These are phyloP conservation scores for Ceriops tagal DNA, from an alignment of 345 rosid species.

Conservation along the genomic window DNA sequence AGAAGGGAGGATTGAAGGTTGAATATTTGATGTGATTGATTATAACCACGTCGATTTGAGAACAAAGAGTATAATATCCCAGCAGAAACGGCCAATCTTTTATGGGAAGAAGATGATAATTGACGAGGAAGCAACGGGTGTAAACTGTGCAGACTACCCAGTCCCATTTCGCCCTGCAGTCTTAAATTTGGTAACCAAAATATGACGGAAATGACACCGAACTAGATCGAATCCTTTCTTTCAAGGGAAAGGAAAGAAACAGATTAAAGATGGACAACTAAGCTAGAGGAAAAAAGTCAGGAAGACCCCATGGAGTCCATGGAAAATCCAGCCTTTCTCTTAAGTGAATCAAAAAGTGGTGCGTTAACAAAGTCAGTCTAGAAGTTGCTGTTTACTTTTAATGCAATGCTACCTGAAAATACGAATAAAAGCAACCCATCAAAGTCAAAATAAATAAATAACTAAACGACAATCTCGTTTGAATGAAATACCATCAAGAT, in stretches of 20 bases:
- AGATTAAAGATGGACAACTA: background rate
- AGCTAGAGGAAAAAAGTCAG: background rate
- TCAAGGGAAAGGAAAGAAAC: background rate
- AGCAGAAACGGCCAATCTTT: conserved; percentile 7
- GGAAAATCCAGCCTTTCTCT: conserved; percentile 3
- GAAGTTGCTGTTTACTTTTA: conserved; percentile 18
- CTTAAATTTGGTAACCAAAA: background rate
- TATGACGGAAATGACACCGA: background rate
- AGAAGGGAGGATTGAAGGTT: conserved; percentile 16
- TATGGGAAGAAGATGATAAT: conserved; percentile 1
- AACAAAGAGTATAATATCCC: conserved; percentile 4
- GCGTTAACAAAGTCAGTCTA: background rate
- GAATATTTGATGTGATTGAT: background rate
- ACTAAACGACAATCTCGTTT: background rate
- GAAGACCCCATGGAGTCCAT: conserved; percentile 19
- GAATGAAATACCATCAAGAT: background rate
- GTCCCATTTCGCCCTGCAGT: conserved; percentile 19
- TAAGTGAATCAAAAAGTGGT: background rate
- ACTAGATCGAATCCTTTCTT: background rate
- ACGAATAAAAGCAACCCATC: background rate
- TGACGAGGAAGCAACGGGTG: conserved; percentile 12
- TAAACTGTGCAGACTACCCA: conserved; percentile 26
- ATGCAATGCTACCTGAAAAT: conserved; percentile 23
- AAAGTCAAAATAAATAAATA: conserved; percentile 4
- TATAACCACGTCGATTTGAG: background rate